Percentiles rank a stretch among this genome's conserved stretches.
phyloP scores from a whole-genome alignment of 768 basidiomycete genomes.

The Clathrus columnatus region DNA sequence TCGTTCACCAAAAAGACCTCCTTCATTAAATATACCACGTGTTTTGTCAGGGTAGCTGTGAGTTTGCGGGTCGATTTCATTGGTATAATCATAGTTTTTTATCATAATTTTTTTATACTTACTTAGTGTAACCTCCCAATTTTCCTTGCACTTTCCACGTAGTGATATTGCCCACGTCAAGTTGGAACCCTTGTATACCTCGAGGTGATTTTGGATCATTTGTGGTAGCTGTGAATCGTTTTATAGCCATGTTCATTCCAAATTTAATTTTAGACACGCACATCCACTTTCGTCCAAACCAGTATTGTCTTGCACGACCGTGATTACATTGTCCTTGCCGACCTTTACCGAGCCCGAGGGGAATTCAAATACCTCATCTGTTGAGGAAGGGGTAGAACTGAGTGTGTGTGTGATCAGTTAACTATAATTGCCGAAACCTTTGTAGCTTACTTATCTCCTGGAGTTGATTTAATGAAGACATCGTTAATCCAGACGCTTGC shows the following conservation, averaged over 20 bases:
- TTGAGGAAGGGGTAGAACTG: conserved; percentile 18
- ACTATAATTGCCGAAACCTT: too few relatives aligned
- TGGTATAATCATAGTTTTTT: too few relatives aligned
- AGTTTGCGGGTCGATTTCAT: too few relatives aligned
- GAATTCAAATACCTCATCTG: conserved; percentile 58
- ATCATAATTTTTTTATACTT: conserved; percentile 14
- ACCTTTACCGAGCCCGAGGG: conserved; percentile 43
- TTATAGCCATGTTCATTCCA: neutral
- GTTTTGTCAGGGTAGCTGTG: conserved; percentile 69
- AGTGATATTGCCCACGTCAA: conserved; percentile 48
- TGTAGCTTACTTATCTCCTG: conserved; percentile 52
- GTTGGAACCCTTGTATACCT: conserved; percentile 66
- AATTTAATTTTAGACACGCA: conserved; percentile 18
- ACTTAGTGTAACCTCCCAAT: conserved; percentile 61
- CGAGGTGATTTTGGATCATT: conserved; percentile 64
- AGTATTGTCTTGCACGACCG: conserved; percentile 63
- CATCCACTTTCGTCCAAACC: conserved; percentile 57
- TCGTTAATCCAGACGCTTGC: conserved; percentile 77
- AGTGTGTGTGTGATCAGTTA: neutral
- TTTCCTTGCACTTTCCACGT: conserved; percentile 72
- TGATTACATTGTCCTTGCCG: conserved; percentile 64
- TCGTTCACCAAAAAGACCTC: conserved; percentile 63
- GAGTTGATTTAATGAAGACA: conserved; percentile 61
- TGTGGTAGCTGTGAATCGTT: conserved; percentile 25
- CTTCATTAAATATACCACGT: conserved; percentile 63